These are phyloP conservation scores for Arachis stenosperma DNA, from an alignment of 306 rosid species.

Conservation along the genomic window DNA sequence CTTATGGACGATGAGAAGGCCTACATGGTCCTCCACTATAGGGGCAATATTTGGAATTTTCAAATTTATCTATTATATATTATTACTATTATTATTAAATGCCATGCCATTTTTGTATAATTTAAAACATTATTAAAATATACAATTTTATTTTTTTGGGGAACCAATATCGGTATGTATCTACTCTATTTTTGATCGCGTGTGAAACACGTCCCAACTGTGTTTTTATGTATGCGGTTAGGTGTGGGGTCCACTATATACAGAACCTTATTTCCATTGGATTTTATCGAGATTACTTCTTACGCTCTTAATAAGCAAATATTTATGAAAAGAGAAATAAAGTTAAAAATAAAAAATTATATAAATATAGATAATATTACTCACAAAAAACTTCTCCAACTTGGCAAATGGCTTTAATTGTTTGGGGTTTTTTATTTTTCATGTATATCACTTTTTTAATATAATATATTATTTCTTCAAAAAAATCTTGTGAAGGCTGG, in stretches of 20 bases:
- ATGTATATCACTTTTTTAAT: no score
- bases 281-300: not conserved
- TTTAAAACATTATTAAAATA: not conserved
- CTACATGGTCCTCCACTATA: constrained; percentile 27
- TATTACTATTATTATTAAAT: constrained; percentile 24
- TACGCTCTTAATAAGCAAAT: constrained; percentile 36
- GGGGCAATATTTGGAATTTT: constrained; percentile 49
- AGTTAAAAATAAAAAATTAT: no score
- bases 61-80: not conserved
- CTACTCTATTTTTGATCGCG: constrained; percentile 5
- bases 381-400: no score
- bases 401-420: no score
- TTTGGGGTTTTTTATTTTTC: not conserved
- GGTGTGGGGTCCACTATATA: constrained; percentile 40
- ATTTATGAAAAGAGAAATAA: no score
- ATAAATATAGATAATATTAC: no score
- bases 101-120: not conserved
- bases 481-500: not conserved
- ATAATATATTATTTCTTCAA: not conserved
- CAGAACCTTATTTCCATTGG: not conserved
- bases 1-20: constrained; percentile 59
- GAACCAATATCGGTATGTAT: not conserved
- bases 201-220: constrained; percentile 37
- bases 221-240: constrained; percentile 26
- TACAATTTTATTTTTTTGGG: not conserved